Percentiles rank a stretch among this genome's conserved stretches.
Evolutionary conservation across 805 yeast species (phyloP).

Genomic region (Kodamaea leandrae): DNA sequence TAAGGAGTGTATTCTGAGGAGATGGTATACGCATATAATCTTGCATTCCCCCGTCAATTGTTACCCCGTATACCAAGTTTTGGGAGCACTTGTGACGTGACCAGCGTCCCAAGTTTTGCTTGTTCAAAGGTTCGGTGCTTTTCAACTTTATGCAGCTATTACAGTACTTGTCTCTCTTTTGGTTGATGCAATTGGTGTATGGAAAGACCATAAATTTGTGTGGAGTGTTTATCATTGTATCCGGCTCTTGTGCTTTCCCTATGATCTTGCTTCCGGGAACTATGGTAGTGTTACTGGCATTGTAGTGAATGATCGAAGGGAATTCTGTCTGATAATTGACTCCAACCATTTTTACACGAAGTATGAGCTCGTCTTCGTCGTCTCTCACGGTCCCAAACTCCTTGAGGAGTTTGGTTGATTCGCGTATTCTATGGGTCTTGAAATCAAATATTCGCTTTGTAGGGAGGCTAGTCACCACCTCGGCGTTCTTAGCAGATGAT

Average conservation of each 20-base stretch:
- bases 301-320: conserved; percentile 12
- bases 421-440: conserved; percentile 18
- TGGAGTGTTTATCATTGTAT: conserved; percentile 18
- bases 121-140: not conserved
- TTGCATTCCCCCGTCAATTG: conserved; percentile 41
- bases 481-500: not conserved
- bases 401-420: conserved; percentile 24
- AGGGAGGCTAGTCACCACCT: conserved; percentile 3
- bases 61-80: conserved; percentile 29
- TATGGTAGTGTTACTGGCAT: not conserved
- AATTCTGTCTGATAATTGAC: conserved; percentile 29
- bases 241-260: conserved; percentile 21
- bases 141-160: conserved; percentile 18
- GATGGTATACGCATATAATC: conserved; percentile 29
- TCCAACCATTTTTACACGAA: conserved; percentile 29
- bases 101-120: conserved; percentile 13
- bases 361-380: conserved; percentile 19
- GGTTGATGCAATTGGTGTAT: conserved; percentile 31
- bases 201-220: conserved; percentile 39
- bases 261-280: conserved; percentile 37
- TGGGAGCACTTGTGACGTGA: conserved; percentile 21
- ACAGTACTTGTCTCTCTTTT: conserved; percentile 16
- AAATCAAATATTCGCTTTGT: conserved; percentile 26
- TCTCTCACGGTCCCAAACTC: conserved; percentile 18
- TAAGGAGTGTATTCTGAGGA: conserved; percentile 25